These are phyloP conservation scores for Tuctoria greenei DNA, from an alignment of 176 grass and related monocot species.

Conservation along the genomic window DNA sequence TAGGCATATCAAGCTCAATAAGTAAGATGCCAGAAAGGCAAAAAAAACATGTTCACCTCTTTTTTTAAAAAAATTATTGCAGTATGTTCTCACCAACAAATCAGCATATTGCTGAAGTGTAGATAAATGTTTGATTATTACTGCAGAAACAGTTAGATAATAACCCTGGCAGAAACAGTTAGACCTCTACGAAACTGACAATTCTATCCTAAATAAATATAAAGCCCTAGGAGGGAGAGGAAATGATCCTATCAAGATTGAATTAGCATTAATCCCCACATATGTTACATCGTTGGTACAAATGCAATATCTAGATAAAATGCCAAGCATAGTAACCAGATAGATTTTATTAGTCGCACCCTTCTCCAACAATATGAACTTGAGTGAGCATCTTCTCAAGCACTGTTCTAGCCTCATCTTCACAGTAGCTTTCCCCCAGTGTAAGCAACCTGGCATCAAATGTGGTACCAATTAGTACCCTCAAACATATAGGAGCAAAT, in stretches of 20 bases:
- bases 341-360: conserved; percentile 44
- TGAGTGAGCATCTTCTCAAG: conserved; percentile 71
- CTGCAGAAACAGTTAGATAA: too few relatives aligned
- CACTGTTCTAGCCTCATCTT: conserved; percentile 60
- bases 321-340: background rate
- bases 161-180: background rate
- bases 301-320: background rate
- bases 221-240: background rate
- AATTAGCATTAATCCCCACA: background rate
- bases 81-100: background rate
- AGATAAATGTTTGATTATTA: background rate
- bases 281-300: background rate
- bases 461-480: conserved; percentile 24
- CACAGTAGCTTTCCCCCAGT: conserved; percentile 72
- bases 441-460: conserved; percentile 70
- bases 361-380: conserved; percentile 87
- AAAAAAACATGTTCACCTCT: background rate
- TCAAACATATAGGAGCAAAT: background rate
- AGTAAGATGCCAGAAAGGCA: background rate
- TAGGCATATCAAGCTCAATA: background rate
- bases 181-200: background rate
- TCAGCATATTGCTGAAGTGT: background rate
- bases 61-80: background rate
- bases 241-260: background rate
- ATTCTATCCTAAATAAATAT: background rate